Evolutionary conservation across 164 flowering plant genomes (phyloP).

Genomic region (Chimonanthus praecox): DNA sequence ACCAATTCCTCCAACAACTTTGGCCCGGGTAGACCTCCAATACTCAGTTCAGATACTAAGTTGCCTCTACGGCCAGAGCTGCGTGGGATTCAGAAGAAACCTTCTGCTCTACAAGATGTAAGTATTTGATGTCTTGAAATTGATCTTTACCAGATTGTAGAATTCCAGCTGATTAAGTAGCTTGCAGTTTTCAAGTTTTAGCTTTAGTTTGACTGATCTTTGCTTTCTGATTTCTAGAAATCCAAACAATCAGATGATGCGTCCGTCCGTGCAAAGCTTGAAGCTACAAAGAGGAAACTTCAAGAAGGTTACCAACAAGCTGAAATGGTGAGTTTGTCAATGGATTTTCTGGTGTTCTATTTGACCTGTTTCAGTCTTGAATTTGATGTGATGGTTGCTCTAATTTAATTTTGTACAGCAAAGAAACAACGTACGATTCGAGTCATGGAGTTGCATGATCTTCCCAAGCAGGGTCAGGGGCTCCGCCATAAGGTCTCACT

Average conservation of each 20-base stretch:
- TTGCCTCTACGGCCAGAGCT: constrained; percentile 31
- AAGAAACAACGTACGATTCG: constrained; percentile 78
- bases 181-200: neutral
- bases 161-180: neutral
- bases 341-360: neutral
- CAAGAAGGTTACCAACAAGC: constrained; percentile 77
- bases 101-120: constrained; percentile 39
- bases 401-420: constrained; percentile 33
- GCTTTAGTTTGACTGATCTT: constrained; percentile 1
- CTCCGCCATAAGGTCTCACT: constrained; percentile 30
- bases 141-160: neutral
- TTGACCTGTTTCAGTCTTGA: neutral
- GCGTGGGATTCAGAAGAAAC: constrained; percentile 29
- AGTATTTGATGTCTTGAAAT: constrained; percentile 8
- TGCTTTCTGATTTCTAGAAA: constrained; percentile 29
- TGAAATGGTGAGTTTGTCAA: constrained; percentile 50
- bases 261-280: constrained; percentile 42
- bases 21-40: constrained; percentile 52
- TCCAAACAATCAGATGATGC: constrained; percentile 33
- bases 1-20: constrained; percentile 33
- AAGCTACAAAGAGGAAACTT: constrained; percentile 62
- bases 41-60: constrained; percentile 23
- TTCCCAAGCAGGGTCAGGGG: constrained; percentile 52
- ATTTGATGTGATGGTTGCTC: neutral
- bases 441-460: constrained; percentile 70